phyloP scores from a whole-genome alignment of 495 filamentous ascomycete genomes.

The Mytilinidion resinicola region DNA sequence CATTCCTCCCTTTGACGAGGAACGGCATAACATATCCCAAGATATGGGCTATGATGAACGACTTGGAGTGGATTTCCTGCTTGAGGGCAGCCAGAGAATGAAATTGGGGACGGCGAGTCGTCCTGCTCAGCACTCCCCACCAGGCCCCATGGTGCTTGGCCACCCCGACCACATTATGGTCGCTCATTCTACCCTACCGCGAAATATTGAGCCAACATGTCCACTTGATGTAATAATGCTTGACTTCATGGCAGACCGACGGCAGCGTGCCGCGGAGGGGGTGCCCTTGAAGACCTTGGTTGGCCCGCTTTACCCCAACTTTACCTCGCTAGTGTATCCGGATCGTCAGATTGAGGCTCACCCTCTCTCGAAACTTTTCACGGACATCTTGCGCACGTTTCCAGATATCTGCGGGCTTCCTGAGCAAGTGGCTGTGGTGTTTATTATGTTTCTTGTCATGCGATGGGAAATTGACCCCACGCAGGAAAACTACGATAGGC shows the following conservation, averaged over 20 bases:
- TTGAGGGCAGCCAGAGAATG: conserved; percentile 41
- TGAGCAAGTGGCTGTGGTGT: conserved; percentile 72
- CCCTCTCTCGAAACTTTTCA: conserved; percentile 73
- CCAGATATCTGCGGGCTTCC: conserved; percentile 62
- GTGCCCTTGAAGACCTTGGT: conserved; percentile 53
- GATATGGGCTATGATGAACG: conserved; percentile 52
- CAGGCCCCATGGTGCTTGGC: conserved; percentile 26
- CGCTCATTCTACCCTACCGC: conserved; percentile 43
- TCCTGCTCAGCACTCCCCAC: conserved; percentile 16
- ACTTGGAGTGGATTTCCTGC: conserved; percentile 62
- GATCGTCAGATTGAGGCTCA: conserved; percentile 54
- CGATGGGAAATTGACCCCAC: conserved; percentile 75
- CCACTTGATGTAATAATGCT: conserved; percentile 67
- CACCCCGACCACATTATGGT: conserved; percentile 31
- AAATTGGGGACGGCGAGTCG: conserved; percentile 8
- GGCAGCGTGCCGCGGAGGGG: conserved; percentile 56
- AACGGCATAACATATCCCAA: conserved; percentile 39
- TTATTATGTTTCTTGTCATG: conserved; percentile 77
- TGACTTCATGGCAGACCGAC: conserved; percentile 67
- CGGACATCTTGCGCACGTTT: conserved; percentile 70
- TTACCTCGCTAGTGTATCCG: conserved; percentile 67
- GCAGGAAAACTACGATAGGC: conserved; percentile 61
- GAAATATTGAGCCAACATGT: conserved; percentile 58
- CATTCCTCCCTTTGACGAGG: conserved; percentile 37
- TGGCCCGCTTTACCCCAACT: conserved; percentile 68